Base-by-base conservation (phyloP, 208 protist species). In the Leishmania tropica region DNA sequence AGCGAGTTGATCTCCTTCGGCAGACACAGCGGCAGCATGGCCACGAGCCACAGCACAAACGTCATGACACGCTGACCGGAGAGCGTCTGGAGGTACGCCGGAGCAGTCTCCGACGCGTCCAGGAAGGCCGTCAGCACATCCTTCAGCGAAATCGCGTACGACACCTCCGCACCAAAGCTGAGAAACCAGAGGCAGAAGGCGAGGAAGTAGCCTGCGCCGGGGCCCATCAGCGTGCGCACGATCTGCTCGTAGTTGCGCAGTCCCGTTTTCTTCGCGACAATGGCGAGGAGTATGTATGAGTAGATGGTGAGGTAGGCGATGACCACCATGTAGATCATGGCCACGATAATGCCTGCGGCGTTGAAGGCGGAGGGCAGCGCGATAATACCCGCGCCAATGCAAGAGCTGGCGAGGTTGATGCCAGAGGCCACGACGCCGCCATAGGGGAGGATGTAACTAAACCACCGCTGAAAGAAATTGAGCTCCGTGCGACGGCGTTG, bases 331-430 rank as follows among this genome's bases (percentile, higher is more conserved):
- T 91, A 92, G 58, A 96, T 84, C 42, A 93, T 54, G 3, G 87
- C 81, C 86, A 96, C 91, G 35, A 89, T 77, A 31, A 96, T 42
- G 21, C 94, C 94, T 53, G 79, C 88, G 6, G 58, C 83, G 31
- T 83, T 60, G 65, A 93, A 94, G 60, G 94, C 88, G 21, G 68
- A 86, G 8, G 92, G 90, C 1, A 97, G 81, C 19, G 89, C 83
- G 64, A 97, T 88, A 67, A 95, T 94, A 47, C 92, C 92, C 35
- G 85, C 94, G 11, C 94, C 94, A 31, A 96, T 56, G 47, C 89
- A 88, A 31, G 87, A 86, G 79, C 82, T 90, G 47, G 87, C 89
- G 7, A 97, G 81, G 80, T 92, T 95, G 79, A 96, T 91, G 31
- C 82, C 86, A 56, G 83, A 87, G 35, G 89, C 80, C 13, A 94